A percentile compares a stretch with the other conserved stretches of the same genome.
Evolutionary conservation across 2,329 filamentous ascomycete genomes (phyloP).

Genomic region (Cyclaneusma minus): DNA sequence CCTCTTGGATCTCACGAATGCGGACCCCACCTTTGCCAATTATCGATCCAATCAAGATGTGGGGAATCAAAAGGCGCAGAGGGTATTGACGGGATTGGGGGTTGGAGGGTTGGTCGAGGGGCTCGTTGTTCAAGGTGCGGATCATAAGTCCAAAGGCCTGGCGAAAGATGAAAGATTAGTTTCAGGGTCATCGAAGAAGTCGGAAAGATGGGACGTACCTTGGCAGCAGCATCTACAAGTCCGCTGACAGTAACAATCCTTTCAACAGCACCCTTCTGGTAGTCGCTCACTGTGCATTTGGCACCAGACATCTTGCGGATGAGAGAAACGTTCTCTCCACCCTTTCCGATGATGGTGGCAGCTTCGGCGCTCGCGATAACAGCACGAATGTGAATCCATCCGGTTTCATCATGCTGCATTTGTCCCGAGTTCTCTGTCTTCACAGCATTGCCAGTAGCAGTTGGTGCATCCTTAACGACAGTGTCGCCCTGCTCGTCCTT

Average conservation of each 20-base stretch:
- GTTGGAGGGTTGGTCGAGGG: constrained; percentile 72
- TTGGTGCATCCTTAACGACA: constrained; percentile 42
- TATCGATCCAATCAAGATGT: constrained; percentile 95
- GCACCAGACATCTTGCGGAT: constrained; percentile 90
- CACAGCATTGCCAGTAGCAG: constrained; percentile 24
- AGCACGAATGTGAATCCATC: constrained; percentile 92
- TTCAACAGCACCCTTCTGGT: constrained; percentile 91
- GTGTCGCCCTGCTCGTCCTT: constrained; percentile 53
- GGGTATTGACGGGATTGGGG: constrained; percentile 96
- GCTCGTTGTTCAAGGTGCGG: constrained; percentile 93
- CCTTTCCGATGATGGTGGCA: constrained; percentile 95
- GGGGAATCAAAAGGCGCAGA: constrained; percentile 83
- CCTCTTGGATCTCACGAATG: constrained; percentile 97
- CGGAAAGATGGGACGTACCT: constrained; percentile 39
- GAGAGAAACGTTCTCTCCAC: constrained; percentile 94
- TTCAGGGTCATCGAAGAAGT: constrained; percentile 1
- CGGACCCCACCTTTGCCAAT: constrained; percentile 93
- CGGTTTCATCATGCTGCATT: constrained; percentile 70
- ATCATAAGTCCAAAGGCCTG: constrained; percentile 97
- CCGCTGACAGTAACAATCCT: constrained; percentile 96
- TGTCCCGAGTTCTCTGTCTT: constrained; percentile 16
- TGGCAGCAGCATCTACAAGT: constrained; percentile 88
- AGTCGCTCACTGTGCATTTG: constrained; percentile 98
- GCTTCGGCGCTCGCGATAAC: constrained; percentile 96
- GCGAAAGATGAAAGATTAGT: constrained; percentile 6